Conservation (phyloP, 2,329 filamentous ascomycete genomes). For the Blastomyces gilchristii region DNA sequence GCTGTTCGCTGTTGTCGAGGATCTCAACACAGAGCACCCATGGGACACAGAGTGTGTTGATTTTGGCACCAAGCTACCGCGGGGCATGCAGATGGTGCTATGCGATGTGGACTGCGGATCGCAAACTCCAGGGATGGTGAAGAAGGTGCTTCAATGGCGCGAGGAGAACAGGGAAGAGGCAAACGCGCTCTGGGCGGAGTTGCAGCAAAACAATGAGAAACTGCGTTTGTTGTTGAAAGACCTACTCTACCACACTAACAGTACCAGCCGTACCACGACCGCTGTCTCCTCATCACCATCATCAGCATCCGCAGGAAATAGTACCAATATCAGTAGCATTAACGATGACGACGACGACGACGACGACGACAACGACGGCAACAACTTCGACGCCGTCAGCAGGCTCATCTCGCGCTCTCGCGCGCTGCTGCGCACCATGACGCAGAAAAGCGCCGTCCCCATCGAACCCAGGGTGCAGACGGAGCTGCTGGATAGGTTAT, state of each 20-base stretch:
- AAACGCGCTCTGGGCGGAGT: conserved; percentile 58
- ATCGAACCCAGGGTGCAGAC: conserved; percentile 87
- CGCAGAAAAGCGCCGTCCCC: conserved; percentile 60
- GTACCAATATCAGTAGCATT: neutral
- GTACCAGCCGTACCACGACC: neutral
- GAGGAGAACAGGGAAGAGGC: conserved; percentile 54
- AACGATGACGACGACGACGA: neutral
- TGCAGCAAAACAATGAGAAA: conserved; percentile 65
- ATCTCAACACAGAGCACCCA: conserved; percentile 35
- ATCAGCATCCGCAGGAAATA: neutral
- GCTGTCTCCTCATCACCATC: neutral
- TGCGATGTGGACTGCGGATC: conserved; percentile 93
- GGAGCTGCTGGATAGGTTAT: conserved; percentile 66
- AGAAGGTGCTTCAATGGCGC: conserved; percentile 76
- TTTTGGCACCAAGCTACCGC: conserved; percentile 59
- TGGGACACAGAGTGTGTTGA: conserved; percentile 78
- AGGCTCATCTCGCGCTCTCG: conserved; percentile 43
- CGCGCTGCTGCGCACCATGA: conserved; percentile 64
- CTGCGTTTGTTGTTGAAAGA: conserved; percentile 55
- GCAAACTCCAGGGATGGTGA: conserved; percentile 92
- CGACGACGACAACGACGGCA: neutral
- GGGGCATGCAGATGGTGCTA: conserved; percentile 70
- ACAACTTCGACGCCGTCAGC: conserved; percentile 40
- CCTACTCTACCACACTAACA: conserved; percentile 35
- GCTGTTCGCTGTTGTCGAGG: conserved; percentile 57